phyloP scores from a whole-genome alignment of 768 basidiomycete genomes.

The Cystobasidium tubakii region DNA sequence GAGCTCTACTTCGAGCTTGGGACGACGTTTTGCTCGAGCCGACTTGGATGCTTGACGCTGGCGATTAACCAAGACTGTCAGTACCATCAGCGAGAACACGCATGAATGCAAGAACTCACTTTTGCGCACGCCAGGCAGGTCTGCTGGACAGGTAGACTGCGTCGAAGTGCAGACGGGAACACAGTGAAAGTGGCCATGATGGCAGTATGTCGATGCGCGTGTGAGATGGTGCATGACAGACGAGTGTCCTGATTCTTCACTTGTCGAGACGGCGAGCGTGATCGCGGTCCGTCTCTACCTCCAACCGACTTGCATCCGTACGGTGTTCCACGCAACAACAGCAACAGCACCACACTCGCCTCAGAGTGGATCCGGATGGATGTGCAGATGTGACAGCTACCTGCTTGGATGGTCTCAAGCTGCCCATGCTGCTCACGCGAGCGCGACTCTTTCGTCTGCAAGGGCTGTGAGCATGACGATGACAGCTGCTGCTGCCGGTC shows the following conservation, averaged over 20 bases:
- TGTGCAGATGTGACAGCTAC: not conserved
- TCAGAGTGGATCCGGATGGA: not conserved
- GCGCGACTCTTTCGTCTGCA: constrained; percentile 24
- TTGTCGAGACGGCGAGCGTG: no score
- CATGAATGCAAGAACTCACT: not conserved
- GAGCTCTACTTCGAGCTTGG: constrained; percentile 25
- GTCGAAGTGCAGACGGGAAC: not conserved
- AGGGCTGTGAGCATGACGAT: not conserved
- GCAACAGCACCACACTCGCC: not conserved
- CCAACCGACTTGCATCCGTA: no score
- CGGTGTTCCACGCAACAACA: no score
- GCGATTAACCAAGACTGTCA: not conserved
- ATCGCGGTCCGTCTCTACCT: no score
- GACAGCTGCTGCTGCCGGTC: not conserved
- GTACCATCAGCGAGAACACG: not conserved
- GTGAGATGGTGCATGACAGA: no score
- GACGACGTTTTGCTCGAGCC: constrained; percentile 7
- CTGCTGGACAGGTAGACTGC: not conserved
- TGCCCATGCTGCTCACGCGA: constrained; percentile 8
- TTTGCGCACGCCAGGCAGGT: constrained; percentile 28
- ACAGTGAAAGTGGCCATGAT: not conserved
- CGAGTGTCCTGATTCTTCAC: no score
- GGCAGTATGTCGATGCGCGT: not conserved
- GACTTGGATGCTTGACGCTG: constrained; percentile 31
- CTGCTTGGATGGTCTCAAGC: not conserved